Evolutionary conservation across 164 flowering plant species (phyloP).

Genomic region (Euptelea pleiosperma): DNA sequence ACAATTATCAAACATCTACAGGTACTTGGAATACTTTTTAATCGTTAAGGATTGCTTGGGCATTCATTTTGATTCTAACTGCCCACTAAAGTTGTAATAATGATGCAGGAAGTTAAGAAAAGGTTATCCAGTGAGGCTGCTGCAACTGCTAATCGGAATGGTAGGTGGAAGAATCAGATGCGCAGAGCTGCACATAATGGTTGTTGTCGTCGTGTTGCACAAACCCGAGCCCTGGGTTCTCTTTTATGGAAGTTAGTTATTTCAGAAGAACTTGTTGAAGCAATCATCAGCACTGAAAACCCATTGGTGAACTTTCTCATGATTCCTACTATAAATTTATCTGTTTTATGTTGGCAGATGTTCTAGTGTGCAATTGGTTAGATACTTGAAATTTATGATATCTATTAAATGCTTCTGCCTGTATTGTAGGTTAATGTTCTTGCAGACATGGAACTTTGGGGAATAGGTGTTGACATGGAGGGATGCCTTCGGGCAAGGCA

Average conservation of each 20-base stretch:
- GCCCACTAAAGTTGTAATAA: conserved; percentile 4
- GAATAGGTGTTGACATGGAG: conserved; percentile 96
- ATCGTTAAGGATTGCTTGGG: not conserved
- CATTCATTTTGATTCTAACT: not conserved
- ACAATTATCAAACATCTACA: not conserved
- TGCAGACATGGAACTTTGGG: conserved; percentile 95
- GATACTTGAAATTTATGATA: not conserved
- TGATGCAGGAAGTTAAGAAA: conserved; percentile 77
- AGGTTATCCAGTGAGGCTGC: conserved; percentile 77
- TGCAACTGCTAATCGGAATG: conserved; percentile 80
- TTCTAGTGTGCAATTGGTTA: not conserved
- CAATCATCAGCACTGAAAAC: conserved; percentile 54
- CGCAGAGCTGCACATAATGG: conserved; percentile 96
- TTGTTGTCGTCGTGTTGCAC: conserved; percentile 94
- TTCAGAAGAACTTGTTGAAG: conserved; percentile 71
- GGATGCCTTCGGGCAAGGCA: conserved; percentile 74
- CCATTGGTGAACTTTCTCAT: conserved; percentile 59
- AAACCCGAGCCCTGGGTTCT: conserved; percentile 65
- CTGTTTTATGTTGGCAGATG: not conserved
- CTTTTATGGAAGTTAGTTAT: conserved; percentile 78
- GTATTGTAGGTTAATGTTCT: conserved; percentile 69
- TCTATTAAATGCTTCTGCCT: not conserved
- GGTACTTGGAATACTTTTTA: not conserved
- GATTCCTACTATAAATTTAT: not conserved
- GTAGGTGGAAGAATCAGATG: conserved; percentile 97